Conservation (phyloP, 108 stramenopile genomes). For the Nannochloropsis gaditana region DNA sequence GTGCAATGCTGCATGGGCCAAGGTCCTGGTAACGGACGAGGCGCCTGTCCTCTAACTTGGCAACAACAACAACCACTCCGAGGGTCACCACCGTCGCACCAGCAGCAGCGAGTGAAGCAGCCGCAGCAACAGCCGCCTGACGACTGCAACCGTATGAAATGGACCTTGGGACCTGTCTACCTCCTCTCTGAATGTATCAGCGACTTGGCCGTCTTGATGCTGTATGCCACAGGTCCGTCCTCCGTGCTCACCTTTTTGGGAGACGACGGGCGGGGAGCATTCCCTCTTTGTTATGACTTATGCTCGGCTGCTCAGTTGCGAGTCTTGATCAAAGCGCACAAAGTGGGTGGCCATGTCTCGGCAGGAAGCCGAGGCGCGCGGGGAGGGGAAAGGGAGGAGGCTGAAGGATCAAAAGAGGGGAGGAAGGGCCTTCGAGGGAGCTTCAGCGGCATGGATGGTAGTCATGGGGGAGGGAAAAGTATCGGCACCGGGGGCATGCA, state of each 20-base stretch:
- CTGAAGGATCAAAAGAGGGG: neutral
- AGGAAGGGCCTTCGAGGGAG: no score
- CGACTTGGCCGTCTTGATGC: neutral
- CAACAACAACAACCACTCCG: neutral
- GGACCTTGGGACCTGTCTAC: neutral
- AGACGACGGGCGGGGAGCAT: neutral
- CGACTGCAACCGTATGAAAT: neutral
- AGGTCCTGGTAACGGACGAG: neutral
- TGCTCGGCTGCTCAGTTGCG: neutral
- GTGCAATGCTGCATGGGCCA: neutral
- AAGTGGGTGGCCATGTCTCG: neutral
- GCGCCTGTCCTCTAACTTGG: no score
- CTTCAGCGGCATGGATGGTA: neutral
- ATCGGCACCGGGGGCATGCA: neutral
- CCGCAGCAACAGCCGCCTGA: neutral
- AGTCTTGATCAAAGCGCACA: neutral
- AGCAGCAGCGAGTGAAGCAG: neutral
- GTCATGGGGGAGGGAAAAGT: neutral
- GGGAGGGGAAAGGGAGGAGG: neutral
- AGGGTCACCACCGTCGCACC: neutral
- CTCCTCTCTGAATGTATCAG: neutral
- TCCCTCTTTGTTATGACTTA: neutral
- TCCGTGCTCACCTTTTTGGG: neutral
- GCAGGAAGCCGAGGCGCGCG: neutral
- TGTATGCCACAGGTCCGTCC: neutral